Evolutionary conservation across 192 early-diverging fungal genomes (phyloP).

Genomic region (Coemansia sp.): DNA sequence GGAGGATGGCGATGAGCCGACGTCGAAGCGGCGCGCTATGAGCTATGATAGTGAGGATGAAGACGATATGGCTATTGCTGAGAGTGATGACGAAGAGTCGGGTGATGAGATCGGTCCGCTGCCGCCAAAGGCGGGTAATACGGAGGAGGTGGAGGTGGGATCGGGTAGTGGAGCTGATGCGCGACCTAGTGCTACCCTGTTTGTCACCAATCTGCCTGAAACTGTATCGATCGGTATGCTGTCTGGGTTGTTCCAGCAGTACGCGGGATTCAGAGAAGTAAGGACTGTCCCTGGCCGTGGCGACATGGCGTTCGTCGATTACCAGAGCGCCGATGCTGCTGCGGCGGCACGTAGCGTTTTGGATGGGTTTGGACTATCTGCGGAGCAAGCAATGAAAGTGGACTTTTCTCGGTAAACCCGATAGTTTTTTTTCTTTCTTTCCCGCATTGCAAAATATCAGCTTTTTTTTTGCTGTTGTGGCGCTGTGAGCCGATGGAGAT

Average conservation of each 20-base stretch:
- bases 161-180: background rate
- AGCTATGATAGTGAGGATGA: conserved; percentile 3
- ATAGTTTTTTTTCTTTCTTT: background rate
- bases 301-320: conserved; percentile 55
- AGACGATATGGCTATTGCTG: conserved; percentile 12
- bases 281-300: conserved; percentile 33
- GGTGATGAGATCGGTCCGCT: conserved; percentile 42
- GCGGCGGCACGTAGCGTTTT: conserved; percentile 44
- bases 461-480: background rate
- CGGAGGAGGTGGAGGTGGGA: background rate
- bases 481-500: background rate
- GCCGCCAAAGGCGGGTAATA: conserved; percentile 7
- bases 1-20: background rate
- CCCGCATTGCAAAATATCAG: background rate
- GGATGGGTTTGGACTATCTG: conserved; percentile 41
- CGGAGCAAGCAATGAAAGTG: conserved; percentile 38
- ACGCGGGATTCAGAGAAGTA: conserved; percentile 49
- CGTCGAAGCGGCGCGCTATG: conserved; percentile 10
- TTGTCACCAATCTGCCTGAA: conserved; percentile 48
- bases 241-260: conserved; percentile 50
- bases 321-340: conserved; percentile 33
- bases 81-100: conserved; percentile 16
- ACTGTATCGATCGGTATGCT: conserved; percentile 37
- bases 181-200: conserved; percentile 36
- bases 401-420: conserved; percentile 35